Evolutionary conservation across 805 yeast species (phyloP).

Genomic region (Wickerhamiella lipophila): DNA sequence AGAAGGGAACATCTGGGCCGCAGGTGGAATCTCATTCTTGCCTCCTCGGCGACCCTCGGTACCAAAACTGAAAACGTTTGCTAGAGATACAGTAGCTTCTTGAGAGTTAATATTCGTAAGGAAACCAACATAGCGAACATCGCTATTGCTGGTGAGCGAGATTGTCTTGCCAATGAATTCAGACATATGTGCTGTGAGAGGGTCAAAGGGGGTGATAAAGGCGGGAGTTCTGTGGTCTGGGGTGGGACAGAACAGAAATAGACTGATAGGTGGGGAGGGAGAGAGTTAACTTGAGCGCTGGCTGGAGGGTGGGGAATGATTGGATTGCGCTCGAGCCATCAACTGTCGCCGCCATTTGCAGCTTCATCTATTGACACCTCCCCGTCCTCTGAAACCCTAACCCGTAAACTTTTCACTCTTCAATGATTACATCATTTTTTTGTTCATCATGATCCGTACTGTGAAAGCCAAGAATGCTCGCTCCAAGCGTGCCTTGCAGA

Average conservation of each 20-base stretch:
- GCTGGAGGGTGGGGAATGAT: background rate
- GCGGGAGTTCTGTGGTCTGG: no score
- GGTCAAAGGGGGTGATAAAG: background rate
- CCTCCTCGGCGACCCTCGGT: constrained; percentile 79
- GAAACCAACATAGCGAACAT: constrained; percentile 79
- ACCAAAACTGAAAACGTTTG: constrained; percentile 70
- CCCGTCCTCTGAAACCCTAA: background rate
- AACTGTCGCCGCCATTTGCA: no score
- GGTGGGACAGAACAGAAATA: no score
- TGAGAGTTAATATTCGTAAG: constrained; percentile 80
- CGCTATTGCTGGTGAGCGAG: constrained; percentile 63
- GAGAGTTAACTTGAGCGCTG: no score
- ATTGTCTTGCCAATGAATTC: constrained; percentile 86
- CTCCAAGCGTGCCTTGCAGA: constrained; percentile 84
- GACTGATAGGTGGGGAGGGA: no score
- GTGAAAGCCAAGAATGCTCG: constrained; percentile 88
- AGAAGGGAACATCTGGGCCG: constrained; percentile 53
- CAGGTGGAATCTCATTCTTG: constrained; percentile 57
- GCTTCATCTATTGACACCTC: no score
- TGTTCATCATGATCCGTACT: constrained; percentile 30
- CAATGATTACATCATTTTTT: constrained; percentile 1
- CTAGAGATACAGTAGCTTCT: constrained; percentile 76
- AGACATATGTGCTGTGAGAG: constrained; percentile 44
- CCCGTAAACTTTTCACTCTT: background rate
- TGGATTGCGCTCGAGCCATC: no score